A percentile compares a stretch with the other conserved stretches of the same genome.
Conservation (phyloP, 2,329 filamentous ascomycete species). For the Bipolaris bicolor region DNA sequence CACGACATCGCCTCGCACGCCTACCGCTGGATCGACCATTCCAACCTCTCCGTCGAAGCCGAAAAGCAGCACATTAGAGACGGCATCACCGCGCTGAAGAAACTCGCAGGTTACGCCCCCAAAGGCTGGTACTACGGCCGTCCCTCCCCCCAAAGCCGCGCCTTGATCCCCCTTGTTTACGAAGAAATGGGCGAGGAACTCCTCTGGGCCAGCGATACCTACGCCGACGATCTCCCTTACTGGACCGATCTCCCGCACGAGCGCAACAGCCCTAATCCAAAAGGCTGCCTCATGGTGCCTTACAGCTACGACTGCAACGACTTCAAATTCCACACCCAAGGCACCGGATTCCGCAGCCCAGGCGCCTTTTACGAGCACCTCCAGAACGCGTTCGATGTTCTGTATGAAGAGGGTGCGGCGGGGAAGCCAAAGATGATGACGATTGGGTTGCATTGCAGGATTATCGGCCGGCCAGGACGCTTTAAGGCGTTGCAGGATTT, state of each 20-base stretch:
- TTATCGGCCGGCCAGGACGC: constrained; percentile 60
- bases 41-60: constrained; percentile 53
- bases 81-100: constrained; percentile 51
- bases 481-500: constrained; percentile 60
- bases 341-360: constrained; percentile 55
- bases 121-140: constrained; percentile 60
- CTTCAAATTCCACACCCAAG: constrained; percentile 54
- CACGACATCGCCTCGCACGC: constrained; percentile 60
- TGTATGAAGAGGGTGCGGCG: constrained; percentile 59
- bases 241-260: constrained; percentile 62
- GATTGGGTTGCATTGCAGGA: constrained; percentile 60
- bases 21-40: constrained; percentile 60
- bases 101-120: constrained; percentile 55
- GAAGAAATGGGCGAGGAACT: constrained; percentile 60
- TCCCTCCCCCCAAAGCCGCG: constrained; percentile 53
- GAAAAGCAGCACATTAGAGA: constrained; percentile 57
- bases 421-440: constrained; percentile 59
- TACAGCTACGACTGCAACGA: constrained; percentile 64
- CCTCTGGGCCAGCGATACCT: constrained; percentile 58
- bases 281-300: constrained; percentile 62
- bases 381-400: constrained; percentile 60
- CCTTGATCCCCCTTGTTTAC: constrained; percentile 58
- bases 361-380: constrained; percentile 55
- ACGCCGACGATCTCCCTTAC: constrained; percentile 63
- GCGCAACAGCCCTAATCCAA: constrained; percentile 46